Conservation (phyloP, 257 asterid species). For the Ophiorrhiza pumila region DNA sequence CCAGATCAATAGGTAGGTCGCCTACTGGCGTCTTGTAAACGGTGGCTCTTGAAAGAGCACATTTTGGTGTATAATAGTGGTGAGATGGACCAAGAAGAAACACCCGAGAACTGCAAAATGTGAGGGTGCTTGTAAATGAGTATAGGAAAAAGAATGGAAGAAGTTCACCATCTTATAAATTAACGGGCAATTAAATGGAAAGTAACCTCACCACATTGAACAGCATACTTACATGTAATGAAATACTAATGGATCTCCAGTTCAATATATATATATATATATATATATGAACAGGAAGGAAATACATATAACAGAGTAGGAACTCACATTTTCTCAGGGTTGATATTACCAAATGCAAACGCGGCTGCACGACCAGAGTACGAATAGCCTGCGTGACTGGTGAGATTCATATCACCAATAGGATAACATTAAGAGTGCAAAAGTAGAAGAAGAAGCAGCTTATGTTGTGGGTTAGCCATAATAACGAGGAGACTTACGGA, state of each 20-base stretch:
- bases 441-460: slow-evolving; percentile 9
- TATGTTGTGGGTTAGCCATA: background rate
- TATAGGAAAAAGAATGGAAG: background rate
- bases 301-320: slow-evolving; percentile 3
- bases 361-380: slow-evolving; percentile 99
- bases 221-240: background rate
- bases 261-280: too few species aligned
- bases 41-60: slow-evolving; percentile 86
- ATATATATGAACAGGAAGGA: background rate
- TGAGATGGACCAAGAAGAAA: slow-evolving; percentile 99
- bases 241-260: background rate
- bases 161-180: background rate
- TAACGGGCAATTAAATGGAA: background rate
- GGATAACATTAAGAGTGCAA: slow-evolving; percentile 8
- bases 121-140: slow-evolving; percentile 11
- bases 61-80: slow-evolving; percentile 83
- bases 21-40: slow-evolving; percentile 92
- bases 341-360: slow-evolving; percentile 91
- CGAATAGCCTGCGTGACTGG: slow-evolving; percentile 98
- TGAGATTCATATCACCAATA: slow-evolving; percentile 27
- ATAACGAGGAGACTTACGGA: slow-evolving; percentile 58
- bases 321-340: slow-evolving; percentile 71
- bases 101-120: slow-evolving; percentile 70
- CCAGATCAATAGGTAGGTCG: slow-evolving; percentile 81
- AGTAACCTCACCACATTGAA: background rate